phyloP scores from a whole-genome alignment of 177 flowering plant genomes.

The Vitis hybrid region DNA sequence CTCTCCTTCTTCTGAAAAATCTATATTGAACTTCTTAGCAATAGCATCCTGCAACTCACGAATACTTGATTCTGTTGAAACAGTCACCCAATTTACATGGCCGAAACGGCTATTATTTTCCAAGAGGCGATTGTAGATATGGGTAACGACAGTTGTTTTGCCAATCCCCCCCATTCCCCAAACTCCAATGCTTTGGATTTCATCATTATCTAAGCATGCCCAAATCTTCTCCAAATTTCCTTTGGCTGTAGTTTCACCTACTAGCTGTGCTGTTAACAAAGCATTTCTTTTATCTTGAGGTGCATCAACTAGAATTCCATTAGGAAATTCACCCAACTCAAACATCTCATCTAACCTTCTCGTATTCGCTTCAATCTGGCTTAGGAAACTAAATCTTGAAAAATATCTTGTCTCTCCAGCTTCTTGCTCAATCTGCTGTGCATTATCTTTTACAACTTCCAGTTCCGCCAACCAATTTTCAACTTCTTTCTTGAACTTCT shows the following conservation, averaged over 20 bases:
- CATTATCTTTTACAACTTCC: too few relatives aligned
- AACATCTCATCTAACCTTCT: too few relatives aligned
- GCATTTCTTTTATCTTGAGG: too few relatives aligned
- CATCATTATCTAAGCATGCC: not conserved
- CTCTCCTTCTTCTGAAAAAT: not conserved
- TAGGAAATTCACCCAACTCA: too few relatives aligned
- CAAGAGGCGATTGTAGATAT: conserved; percentile 10
- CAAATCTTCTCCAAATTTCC: conserved; percentile 2
- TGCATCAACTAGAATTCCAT: too few relatives aligned
- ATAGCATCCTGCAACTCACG: not conserved
- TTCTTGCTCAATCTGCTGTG: too few relatives aligned
- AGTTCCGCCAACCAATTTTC: too few relatives aligned
- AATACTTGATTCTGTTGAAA: not conserved
- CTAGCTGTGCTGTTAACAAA: not conserved
- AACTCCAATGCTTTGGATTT: conserved; percentile 7
- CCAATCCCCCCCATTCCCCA: conserved; percentile 25
- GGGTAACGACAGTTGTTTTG: conserved; percentile 13
- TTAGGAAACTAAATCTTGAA: too few relatives aligned
- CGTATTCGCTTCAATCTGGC: too few relatives aligned
- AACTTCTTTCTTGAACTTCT: too few relatives aligned
- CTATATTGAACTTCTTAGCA: not conserved
- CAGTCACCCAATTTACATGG: conserved; percentile 11
- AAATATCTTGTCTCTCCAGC: too few relatives aligned
- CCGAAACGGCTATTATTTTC: not conserved
- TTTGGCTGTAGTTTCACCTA: not conserved